Base-by-base conservation (phyloP, 164 flowering plant genomes). In the Chimonanthus salicifolius region DNA sequence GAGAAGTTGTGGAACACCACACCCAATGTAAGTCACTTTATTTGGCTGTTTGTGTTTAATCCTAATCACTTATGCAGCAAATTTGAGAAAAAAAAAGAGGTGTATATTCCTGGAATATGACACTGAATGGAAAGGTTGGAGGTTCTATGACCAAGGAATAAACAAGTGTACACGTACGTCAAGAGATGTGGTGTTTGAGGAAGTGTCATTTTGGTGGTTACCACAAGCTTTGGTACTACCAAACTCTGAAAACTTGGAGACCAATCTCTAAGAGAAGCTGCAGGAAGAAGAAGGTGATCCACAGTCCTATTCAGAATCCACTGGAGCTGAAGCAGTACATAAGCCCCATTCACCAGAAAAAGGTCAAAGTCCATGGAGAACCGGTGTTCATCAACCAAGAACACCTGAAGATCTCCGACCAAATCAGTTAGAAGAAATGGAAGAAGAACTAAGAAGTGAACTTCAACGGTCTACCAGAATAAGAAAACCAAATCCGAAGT, bases 81-180 rank as follows among this genome's bases (percentile, higher is more conserved):
- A 62, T 54, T 78, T 6, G 78, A 78, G 5, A 75, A 77, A 45
- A 75, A 77, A 45, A 75, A 75, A 46, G 74, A 62, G 3, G 0
- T 78, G 71, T 45, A 71, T 78, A 54, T 80, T 83, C 20, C 33
- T 75, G 0, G 74, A 74, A 4, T 73, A 79, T 58, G 76, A 78
- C 6, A 65, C 7, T 0, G 11, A 75, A 67, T 21, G 76, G 6
- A 82, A 82, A 71, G 75, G 83, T 11, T 83, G 83, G 82, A 72
- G 47, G 66, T 78, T 77, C 70, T 72, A 64, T 21, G 80, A 80
- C 47, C 82, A 75, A 3, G 70, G 62, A 15, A 71, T 45, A 2
- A 21, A 45, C 0, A 2, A 47, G 3, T 71, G 75, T 50, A 68
- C 44, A 74, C 66, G 2, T 33, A 33, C 33, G 16, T 80, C 73